Conservation (phyloP, 371 early-diverging fungal species). For the Encephalitozoon intestinalis region DNA sequence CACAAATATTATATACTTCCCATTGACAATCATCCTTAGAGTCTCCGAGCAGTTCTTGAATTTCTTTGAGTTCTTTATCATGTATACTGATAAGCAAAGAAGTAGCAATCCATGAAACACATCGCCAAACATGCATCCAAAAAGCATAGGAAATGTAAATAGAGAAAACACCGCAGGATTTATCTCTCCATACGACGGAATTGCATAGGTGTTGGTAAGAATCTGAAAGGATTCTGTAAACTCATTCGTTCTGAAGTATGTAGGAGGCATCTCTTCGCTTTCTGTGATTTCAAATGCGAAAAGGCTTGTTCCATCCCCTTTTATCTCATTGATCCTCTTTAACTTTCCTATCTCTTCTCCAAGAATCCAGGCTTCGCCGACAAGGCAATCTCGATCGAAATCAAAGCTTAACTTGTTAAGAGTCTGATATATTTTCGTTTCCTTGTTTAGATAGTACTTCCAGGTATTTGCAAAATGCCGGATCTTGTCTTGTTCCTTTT, state of each 20-base stretch:
- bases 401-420: constrained; percentile 46
- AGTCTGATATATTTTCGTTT: constrained; percentile 56
- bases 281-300: constrained; percentile 50
- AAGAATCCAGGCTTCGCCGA: constrained; percentile 59
- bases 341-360: constrained; percentile 36
- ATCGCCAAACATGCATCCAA: constrained; percentile 99
- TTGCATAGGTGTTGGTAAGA: constrained; percentile 91
- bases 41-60: constrained; percentile 66
- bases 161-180: constrained; percentile 94
- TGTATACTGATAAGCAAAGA: constrained; percentile 69
- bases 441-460: constrained; percentile 52
- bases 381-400: constrained; percentile 40
- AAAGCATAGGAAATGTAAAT: constrained; percentile 94
- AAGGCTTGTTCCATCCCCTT: constrained; percentile 43
- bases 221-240: constrained; percentile 88
- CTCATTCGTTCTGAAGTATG: constrained; percentile 82
- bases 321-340: constrained; percentile 32
- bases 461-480: constrained; percentile 33
- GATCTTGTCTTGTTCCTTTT: constrained; percentile 35
- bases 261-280: constrained; percentile 66
- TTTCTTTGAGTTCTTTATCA: constrained; percentile 67
- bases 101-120: constrained; percentile 84
- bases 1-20: constrained; percentile 87
- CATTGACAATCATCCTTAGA: constrained; percentile 76
- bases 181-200: constrained; percentile 93